A percentile compares a stretch with the other conserved stretches of the same genome.
Evolutionary conservation across 2,329 filamentous ascomycete genomes (phyloP).

Genomic region (Cercospora sp.): DNA sequence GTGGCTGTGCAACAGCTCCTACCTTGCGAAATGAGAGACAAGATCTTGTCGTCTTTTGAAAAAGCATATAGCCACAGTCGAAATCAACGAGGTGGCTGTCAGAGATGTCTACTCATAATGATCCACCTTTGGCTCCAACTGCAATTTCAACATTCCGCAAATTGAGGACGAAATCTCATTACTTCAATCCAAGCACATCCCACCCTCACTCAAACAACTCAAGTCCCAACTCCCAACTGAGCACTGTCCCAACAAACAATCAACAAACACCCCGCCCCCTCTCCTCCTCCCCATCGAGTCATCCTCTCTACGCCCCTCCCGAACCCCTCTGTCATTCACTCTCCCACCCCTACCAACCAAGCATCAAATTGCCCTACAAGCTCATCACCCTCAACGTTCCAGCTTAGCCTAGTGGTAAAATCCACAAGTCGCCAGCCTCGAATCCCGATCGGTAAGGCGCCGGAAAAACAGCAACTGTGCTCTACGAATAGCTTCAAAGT

Average conservation of each 20-base stretch:
- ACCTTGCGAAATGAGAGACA: too few relatives aligned
- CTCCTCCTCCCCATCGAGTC: not conserved
- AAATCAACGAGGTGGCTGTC: too few relatives aligned
- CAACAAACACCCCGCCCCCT: not conserved
- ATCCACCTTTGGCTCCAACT: not conserved
- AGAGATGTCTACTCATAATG: not conserved
- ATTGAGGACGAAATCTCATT: not conserved
- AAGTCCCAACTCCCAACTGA: too few relatives aligned
- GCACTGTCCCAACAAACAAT: too few relatives aligned
- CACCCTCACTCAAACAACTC: not conserved
- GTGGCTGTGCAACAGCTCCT: too few relatives aligned
- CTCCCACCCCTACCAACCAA: not conserved
- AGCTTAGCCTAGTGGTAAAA: not conserved
- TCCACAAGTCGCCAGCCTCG: not conserved
- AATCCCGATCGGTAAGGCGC: not conserved
- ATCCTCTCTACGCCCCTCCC: not conserved
- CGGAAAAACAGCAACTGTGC: not conserved
- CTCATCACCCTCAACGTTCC: not conserved
- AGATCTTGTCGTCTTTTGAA: too few relatives aligned
- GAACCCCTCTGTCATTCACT: not conserved
- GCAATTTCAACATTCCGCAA: not conserved
- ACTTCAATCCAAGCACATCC: not conserved
- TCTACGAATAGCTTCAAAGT: not conserved
- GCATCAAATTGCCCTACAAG: not conserved
- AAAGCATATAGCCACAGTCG: too few relatives aligned